Conservation (phyloP, 2,329 filamentous ascomycete species). For the Dactylellina leptospora region DNA sequence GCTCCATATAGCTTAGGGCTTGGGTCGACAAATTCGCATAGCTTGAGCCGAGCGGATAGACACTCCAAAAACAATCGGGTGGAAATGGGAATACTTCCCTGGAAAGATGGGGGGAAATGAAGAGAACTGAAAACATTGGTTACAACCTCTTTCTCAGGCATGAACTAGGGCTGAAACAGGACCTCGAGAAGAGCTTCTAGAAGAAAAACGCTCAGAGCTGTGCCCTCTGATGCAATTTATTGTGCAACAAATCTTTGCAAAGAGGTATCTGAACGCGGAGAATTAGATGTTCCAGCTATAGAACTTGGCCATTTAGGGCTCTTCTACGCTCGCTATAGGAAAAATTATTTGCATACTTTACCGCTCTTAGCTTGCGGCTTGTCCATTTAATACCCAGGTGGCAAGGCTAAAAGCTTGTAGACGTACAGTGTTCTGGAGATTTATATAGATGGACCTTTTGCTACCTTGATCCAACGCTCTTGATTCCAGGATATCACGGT, state of each 20-base stretch:
- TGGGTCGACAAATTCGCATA: slow-evolving; percentile 29
- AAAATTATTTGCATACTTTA: slow-evolving; percentile 18
- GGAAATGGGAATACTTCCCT: slow-evolving; percentile 21
- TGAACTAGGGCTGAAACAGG: slow-evolving; percentile 52
- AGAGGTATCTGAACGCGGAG: slow-evolving; percentile 43
- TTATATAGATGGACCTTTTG: slow-evolving; percentile 43
- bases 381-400: slow-evolving; percentile 30
- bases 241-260: neutral
- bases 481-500: slow-evolving; percentile 49
- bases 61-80: slow-evolving; percentile 37
- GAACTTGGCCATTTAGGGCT: slow-evolving; percentile 35
- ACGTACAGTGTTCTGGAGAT: slow-evolving; percentile 20
- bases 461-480: slow-evolving; percentile 25
- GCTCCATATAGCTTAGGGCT: slow-evolving; percentile 25
- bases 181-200: slow-evolving; percentile 49
- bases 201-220: slow-evolving; percentile 22
- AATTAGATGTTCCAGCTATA: slow-evolving; percentile 43
- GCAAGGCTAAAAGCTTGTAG: slow-evolving; percentile 23
- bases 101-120: slow-evolving; percentile 32
- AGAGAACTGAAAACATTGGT: slow-evolving; percentile 24
- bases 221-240: slow-evolving; percentile 36
- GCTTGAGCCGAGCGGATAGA: slow-evolving; percentile 45
- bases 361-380: slow-evolving; percentile 24
- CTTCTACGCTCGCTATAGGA: slow-evolving; percentile 28
- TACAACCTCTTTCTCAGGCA: slow-evolving; percentile 33